Percentiles rank a stretch among this genome's conserved stretches.
phyloP scores from a whole-genome alignment of 306 rosid species.

The Vicia villosa region DNA sequence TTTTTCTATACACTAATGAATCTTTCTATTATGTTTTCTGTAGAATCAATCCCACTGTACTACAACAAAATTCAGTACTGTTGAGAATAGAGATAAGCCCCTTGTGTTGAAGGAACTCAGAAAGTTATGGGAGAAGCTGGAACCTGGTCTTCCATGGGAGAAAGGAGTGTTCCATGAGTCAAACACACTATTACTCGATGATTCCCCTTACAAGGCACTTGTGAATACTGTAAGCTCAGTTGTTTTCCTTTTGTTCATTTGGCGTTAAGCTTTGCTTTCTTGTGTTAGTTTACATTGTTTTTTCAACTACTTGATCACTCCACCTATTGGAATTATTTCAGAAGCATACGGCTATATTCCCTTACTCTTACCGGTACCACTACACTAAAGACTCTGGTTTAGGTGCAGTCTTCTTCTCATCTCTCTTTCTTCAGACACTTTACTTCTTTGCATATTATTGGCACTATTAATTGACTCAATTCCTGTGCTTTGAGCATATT shows the following conservation, averaged over 20 bases:
- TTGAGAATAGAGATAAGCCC: slow-evolving; percentile 64
- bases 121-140: slow-evolving; percentile 73
- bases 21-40: slow-evolving; percentile 32
- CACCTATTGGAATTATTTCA: slow-evolving; percentile 41
- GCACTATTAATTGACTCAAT: not conserved
- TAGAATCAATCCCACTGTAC: slow-evolving; percentile 80
- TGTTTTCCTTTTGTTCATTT: slow-evolving; percentile 22
- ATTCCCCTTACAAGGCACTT: slow-evolving; percentile 86
- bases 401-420: slow-evolving; percentile 52
- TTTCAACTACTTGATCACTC: slow-evolving; percentile 24
- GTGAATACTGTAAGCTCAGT: slow-evolving; percentile 74
- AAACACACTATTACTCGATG: slow-evolving; percentile 86
- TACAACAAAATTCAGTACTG: slow-evolving; percentile 49
- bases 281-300: slow-evolving; percentile 26
- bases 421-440: not conserved
- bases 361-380: slow-evolving; percentile 53
- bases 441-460: not conserved
- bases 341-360: slow-evolving; percentile 81
- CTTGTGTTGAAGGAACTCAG: slow-evolving; percentile 78
- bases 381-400: slow-evolving; percentile 55
- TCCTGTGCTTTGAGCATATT: too few species aligned
- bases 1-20: slow-evolving; percentile 2
- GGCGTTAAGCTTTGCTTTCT: slow-evolving; percentile 15
- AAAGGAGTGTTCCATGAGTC: slow-evolving; percentile 74
- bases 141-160: slow-evolving; percentile 69